Conservation (phyloP, 2,329 filamentous ascomycete species). For the Arthrobotrys iridis region DNA sequence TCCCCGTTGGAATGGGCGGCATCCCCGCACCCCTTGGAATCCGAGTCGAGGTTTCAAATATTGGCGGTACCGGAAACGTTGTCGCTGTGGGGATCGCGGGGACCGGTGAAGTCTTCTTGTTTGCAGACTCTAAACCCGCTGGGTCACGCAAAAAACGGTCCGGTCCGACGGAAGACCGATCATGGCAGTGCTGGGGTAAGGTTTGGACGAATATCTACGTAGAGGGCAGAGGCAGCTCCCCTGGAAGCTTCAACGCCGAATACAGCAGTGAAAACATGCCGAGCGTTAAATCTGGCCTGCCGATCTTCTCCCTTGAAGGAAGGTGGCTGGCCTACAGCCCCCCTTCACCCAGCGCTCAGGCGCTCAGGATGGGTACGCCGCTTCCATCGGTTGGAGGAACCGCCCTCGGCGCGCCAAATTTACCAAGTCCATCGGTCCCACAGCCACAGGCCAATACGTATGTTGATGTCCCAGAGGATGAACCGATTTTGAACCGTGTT, state of each 20-base stretch:
- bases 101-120: constrained; percentile 58
- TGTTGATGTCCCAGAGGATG: constrained; percentile 76
- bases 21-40: constrained; percentile 56
- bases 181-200: constrained; percentile 80
- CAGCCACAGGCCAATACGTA: constrained; percentile 73
- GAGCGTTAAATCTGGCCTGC: constrained; percentile 65
- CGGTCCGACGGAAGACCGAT: constrained; percentile 44
- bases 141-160: constrained; percentile 47
- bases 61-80: constrained; percentile 53
- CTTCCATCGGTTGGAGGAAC: constrained; percentile 75
- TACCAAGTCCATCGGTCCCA: constrained; percentile 71
- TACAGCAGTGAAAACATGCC: constrained; percentile 60
- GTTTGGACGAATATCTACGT: constrained; percentile 88
- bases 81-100: constrained; percentile 57
- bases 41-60: constrained; percentile 56
- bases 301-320: constrained; percentile 75
- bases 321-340: constrained; percentile 83
- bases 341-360: constrained; percentile 61
- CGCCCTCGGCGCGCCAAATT: constrained; percentile 70
- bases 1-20: constrained; percentile 55
- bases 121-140: constrained; percentile 49
- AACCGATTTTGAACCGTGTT: constrained; percentile 78
- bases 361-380: constrained; percentile 69
- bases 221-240: constrained; percentile 65
- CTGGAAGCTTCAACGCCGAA: constrained; percentile 58